Evolutionary conservation across 495 filamentous ascomycete species (phyloP).

Genomic region (Aspergillus incahuasiensis): DNA sequence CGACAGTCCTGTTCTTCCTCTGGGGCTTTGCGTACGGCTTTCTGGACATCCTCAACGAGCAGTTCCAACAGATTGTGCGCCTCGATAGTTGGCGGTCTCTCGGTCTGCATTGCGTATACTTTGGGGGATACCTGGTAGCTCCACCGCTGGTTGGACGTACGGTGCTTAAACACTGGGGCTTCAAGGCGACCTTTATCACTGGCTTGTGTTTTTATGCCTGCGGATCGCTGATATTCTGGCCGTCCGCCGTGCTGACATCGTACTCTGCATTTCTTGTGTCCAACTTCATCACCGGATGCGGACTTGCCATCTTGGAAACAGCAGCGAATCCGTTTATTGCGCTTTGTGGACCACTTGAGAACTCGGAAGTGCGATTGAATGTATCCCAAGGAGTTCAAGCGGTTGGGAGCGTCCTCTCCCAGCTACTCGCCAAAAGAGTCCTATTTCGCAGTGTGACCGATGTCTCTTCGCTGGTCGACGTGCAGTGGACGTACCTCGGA

Average conservation of each 20-base stretch:
- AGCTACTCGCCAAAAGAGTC: slow-evolving; percentile 56
- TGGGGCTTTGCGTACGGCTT: slow-evolving; percentile 88
- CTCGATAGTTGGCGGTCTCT: slow-evolving; percentile 46
- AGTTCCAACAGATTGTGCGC: slow-evolving; percentile 47
- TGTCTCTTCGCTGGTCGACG: slow-evolving; percentile 55
- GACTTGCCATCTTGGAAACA: slow-evolving; percentile 59
- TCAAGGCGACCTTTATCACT: slow-evolving; percentile 61
- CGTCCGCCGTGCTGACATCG: slow-evolving; percentile 62
- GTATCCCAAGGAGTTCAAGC: slow-evolving; percentile 67
- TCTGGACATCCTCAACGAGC: slow-evolving; percentile 66
- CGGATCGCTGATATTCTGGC: slow-evolving; percentile 69
- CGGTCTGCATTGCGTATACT: slow-evolving; percentile 62
- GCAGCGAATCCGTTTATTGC: slow-evolving; percentile 65
- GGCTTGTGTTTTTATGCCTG: slow-evolving; percentile 61
- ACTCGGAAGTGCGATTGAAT: slow-evolving; percentile 61
- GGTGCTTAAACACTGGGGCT: slow-evolving; percentile 59
- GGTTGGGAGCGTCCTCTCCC: slow-evolving; percentile 57
- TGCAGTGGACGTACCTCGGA: slow-evolving; percentile 70
- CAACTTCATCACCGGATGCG: slow-evolving; percentile 64
- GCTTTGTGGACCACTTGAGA: slow-evolving; percentile 62
- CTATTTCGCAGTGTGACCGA: slow-evolving; percentile 51
- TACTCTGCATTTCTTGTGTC: slow-evolving; percentile 61
- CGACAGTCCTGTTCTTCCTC: slow-evolving; percentile 76
- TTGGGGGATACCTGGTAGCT: slow-evolving; percentile 54
- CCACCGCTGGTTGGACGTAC: slow-evolving; percentile 55